Evolutionary conservation across 352 stramenopile species (phyloP), one percentile per base, ranked within the genome.

Genomic region (Phytophthora sp.): DNA sequence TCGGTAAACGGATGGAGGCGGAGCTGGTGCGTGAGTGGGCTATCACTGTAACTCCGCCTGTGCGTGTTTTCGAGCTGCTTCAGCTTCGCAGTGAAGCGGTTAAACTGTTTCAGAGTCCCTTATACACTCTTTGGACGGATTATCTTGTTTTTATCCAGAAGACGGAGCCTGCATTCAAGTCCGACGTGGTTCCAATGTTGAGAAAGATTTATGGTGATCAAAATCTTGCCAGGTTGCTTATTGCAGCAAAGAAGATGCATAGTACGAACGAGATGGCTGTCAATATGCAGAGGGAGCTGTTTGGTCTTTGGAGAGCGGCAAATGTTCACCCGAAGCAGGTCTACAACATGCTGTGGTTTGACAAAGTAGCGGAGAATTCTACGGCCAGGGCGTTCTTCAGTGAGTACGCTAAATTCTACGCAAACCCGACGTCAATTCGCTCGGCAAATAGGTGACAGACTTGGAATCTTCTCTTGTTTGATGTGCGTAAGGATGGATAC

Each of bases 111-210:
- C 31, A 57, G 21, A 57, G 33, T 36, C 31, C 31, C 7, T 21
- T 44, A n/a, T 57, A 46, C 31, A 46, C 31, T 33, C 9, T 57
- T 9, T 57, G 50, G 50, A 57, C 50, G 31, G 46, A 26, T 6
- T 57, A 57, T 15, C 21, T 57, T n/a, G 30, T 7, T 8, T 33
- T 35, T 30, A 13, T 57, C 20, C 45, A 57, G 15, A 57, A 57
- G 13, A 15, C 15, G 0, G n/a, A 46, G 9, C 9, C 20, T 16
- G 2, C 20, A n/a, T 46, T 24, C 21, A 57, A 21, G 4, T 21
- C 9, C 4, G 50, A 46, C 18, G 16, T 7, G 23, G 4, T 57
- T 9, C n/a, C 13, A 7, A 15, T 35, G 18, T 46, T 57, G 50
- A 30, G 24, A 23, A 20, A 3, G 3, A 31, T 15, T 2, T 57